Evolutionary conservation across 768 basidiomycete genomes (phyloP).

Genomic region (Mrakia gelida): DNA sequence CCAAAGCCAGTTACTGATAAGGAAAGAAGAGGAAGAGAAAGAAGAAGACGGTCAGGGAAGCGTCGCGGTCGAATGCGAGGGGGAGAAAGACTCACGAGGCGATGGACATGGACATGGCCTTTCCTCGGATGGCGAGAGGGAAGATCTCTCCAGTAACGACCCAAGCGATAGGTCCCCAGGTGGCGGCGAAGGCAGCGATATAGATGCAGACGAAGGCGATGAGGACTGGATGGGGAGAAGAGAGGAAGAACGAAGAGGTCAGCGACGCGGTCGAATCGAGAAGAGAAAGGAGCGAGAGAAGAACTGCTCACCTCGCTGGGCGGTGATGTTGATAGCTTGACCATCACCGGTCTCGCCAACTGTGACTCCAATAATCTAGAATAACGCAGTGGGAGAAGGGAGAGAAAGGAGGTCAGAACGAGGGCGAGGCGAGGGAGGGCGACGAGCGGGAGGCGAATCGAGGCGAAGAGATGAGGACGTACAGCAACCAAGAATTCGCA

Average conservation of each 20-base stretch:
- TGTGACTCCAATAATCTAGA: conserved; percentile 49
- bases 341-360: conserved; percentile 35
- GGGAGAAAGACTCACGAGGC: conserved; percentile 48
- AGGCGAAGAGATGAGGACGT: neutral
- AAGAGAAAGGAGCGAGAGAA: no score
- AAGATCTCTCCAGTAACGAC: conserved; percentile 58
- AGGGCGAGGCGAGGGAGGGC: neutral
- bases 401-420: conserved; percentile 41
- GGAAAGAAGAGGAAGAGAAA: no score
- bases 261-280: no score
- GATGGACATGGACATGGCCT: conserved; percentile 70
- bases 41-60: no score
- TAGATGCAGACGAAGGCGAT: conserved; percentile 48
- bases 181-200: conserved; percentile 36
- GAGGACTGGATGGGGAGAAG: conserved; percentile 43
- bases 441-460: neutral
- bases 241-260: no score
- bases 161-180: conserved; percentile 57
- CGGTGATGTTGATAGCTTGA: conserved; percentile 50
- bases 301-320: conserved; percentile 51
- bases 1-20: conserved; percentile 56
- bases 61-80: no score
- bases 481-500: conserved; percentile 52
- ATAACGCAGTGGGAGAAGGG: no score
- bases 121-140: conserved; percentile 75